Conservation (phyloP, 2,329 filamentous ascomycete genomes). For the Colletotrichum tropicale region DNA sequence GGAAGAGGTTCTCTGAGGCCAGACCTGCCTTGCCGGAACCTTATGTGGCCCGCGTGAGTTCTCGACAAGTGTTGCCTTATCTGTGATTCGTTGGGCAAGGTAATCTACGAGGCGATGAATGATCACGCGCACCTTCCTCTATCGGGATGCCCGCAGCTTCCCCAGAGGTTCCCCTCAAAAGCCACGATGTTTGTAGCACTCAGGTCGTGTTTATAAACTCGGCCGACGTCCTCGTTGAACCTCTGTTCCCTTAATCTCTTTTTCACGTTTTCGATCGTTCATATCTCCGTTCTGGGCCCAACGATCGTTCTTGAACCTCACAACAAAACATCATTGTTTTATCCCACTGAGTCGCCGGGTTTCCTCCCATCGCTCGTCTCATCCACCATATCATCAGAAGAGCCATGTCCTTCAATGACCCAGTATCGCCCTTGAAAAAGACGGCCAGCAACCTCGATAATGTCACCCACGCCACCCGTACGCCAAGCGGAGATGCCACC, state of each 20-base stretch:
- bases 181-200: neutral
- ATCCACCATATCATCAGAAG: neutral
- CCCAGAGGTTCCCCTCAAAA: neutral
- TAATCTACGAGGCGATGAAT: neutral
- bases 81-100: neutral
- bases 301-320: neutral
- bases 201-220: neutral
- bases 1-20: neutral
- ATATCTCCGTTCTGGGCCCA: neutral
- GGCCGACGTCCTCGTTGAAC: neutral
- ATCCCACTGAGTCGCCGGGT: neutral
- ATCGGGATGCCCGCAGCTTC: neutral
- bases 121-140: neutral
- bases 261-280: neutral
- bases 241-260: neutral
- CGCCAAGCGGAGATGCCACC: neutral
- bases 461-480: neutral
- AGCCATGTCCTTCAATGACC: neutral
- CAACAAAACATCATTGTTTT: neutral
- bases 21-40: neutral
- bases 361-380: neutral
- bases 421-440: neutral
- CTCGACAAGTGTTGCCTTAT: neutral
- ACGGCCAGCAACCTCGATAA: neutral
- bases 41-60: neutral